Conservation (phyloP, 768 basidiomycete genomes). For the Rhizopogon vulgaris region DNA sequence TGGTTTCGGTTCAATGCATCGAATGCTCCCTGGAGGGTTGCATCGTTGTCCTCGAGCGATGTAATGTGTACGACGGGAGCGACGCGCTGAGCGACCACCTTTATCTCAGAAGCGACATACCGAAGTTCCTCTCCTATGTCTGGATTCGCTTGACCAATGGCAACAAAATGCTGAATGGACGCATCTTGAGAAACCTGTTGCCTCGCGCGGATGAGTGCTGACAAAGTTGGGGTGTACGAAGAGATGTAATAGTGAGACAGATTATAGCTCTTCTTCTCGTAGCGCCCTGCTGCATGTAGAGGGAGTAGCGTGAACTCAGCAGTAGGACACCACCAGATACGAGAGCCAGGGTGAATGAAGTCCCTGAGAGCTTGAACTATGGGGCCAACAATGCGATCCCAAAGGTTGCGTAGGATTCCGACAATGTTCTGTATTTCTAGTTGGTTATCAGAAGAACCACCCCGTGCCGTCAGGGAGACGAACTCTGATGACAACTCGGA, state of each 20-base stretch:
- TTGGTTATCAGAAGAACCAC: slow-evolving; percentile 10
- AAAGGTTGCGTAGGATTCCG: slow-evolving; percentile 14
- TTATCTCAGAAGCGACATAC: neutral
- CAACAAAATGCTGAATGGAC: neutral
- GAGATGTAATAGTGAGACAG: slow-evolving; percentile 19
- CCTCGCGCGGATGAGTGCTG: slow-evolving; percentile 21
- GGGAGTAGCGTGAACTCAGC: slow-evolving; percentile 23
- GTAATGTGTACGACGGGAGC: neutral
- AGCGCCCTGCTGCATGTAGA: slow-evolving; percentile 26
- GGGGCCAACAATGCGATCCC: slow-evolving; percentile 18
- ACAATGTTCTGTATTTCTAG: slow-evolving; percentile 7
- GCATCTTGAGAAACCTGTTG: neutral
- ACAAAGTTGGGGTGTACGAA: slow-evolving; percentile 27
- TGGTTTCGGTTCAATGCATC: neutral
- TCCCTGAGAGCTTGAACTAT: slow-evolving; percentile 9
- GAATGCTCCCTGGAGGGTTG: slow-evolving; percentile 1
- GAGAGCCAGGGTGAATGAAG: slow-evolving; percentile 11
- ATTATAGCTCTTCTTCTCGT: slow-evolving; percentile 10
- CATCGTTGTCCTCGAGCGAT: neutral
- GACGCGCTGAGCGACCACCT: neutral
- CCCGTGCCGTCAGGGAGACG: slow-evolving; percentile 1
- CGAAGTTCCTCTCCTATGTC: neutral
- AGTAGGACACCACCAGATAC: slow-evolving; percentile 30
- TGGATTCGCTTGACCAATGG: slow-evolving; percentile 15
- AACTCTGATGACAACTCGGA: slow-evolving; percentile 7